phyloP scores from a whole-genome alignment of 2,329 filamentous ascomycete genomes.

The Lasiodiplodia gonubiensis region DNA sequence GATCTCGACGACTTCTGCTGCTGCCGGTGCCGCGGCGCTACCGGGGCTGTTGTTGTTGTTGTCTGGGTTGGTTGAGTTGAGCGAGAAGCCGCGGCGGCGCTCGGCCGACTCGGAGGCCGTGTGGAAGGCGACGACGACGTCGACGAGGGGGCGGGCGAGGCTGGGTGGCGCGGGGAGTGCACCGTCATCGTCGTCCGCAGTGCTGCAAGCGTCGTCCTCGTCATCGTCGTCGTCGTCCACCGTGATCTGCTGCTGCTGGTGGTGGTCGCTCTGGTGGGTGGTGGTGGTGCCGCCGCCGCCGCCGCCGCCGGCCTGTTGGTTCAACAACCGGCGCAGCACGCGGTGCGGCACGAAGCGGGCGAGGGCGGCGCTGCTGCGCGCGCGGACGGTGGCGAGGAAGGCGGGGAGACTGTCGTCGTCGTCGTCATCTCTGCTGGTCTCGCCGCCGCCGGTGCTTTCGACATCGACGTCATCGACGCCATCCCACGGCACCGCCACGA shows the following conservation, averaged over 20 bases:
- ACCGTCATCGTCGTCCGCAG: background rate
- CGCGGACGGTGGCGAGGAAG: background rate
- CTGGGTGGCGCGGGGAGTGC: background rate
- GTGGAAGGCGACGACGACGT: slow-evolving; percentile 11
- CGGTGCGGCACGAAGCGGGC: slow-evolving; percentile 10
- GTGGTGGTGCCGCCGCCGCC: too few relatives aligned
- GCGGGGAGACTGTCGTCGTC: background rate
- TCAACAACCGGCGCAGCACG: background rate
- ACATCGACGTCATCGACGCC: background rate
- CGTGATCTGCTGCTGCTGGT: background rate
- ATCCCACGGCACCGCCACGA: slow-evolving; percentile 7
- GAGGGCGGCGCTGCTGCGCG: background rate
- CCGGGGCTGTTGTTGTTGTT: too few relatives aligned
- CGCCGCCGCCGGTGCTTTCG: background rate
- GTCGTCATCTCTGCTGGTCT: too few relatives aligned
- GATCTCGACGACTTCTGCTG: background rate
- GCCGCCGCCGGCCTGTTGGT: background rate
- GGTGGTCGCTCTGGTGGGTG: too few relatives aligned
- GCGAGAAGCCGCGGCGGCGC: background rate
- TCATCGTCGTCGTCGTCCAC: background rate
- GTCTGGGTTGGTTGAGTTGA: background rate
- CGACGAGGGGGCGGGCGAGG: background rate
- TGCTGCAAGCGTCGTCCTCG: background rate
- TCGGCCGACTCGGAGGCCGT: slow-evolving; percentile 9
- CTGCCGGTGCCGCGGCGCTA: too few relatives aligned